Conservation (phyloP, 306 rosid genomes). For the Senna siamea region DNA sequence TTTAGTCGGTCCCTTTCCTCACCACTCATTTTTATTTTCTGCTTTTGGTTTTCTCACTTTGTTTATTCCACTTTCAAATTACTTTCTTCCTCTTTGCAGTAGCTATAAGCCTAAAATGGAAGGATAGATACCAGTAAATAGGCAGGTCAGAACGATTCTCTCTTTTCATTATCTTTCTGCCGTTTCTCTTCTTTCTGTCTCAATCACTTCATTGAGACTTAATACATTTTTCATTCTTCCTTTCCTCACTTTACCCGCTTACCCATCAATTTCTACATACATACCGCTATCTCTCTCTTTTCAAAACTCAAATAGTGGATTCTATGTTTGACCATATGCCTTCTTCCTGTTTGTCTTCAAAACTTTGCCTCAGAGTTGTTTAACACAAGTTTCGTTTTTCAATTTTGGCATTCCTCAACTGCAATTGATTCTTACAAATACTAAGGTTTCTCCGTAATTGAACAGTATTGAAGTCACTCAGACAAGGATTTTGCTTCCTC, state of each 20-base stretch:
- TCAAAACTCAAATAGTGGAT: too few relatives aligned
- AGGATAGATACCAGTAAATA: background rate
- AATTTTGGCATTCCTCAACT: background rate
- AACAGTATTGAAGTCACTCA: background rate
- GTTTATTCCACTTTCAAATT: background rate
- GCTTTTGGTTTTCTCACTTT: background rate
- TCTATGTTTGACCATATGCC: too few relatives aligned
- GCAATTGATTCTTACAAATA: background rate
- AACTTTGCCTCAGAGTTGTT: too few relatives aligned
- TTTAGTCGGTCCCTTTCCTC: background rate
- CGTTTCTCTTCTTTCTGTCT: background rate
- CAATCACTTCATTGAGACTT: background rate
- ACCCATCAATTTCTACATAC: background rate
- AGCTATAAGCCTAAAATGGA: background rate
- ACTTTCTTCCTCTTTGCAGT: background rate
- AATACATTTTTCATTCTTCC: too few relatives aligned
- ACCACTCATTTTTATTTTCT: background rate
- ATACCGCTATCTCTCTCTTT: background rate
- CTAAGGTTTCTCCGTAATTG: constrained; percentile 1
- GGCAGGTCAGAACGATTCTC: too few relatives aligned
- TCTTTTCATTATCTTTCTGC: too few relatives aligned
- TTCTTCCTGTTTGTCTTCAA: too few relatives aligned
- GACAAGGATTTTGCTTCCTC: constrained; percentile 13
- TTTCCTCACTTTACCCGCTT: background rate
- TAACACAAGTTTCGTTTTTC: background rate